Base-by-base conservation (phyloP, 768 basidiomycete species). In the Tricholoma terreum region DNA sequence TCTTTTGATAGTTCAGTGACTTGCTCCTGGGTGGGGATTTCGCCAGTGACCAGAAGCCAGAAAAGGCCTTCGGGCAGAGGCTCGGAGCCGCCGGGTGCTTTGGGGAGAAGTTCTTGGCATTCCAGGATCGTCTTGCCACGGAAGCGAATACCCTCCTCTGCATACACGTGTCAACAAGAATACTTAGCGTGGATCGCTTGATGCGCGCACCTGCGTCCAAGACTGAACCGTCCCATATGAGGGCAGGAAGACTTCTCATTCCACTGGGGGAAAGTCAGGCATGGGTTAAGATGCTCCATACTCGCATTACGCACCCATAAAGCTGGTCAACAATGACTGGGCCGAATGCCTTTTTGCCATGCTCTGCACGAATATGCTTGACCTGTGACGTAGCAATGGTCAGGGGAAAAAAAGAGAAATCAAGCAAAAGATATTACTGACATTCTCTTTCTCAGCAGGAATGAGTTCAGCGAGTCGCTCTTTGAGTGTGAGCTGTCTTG, bases 141-240 rank as follows among this genome's bases (percentile, higher is more conserved):
- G 87, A 98, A 98, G 63, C 96, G 92, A 68, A 98, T 98, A 57
- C 96, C 96, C 80, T 97, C 94, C 69, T 95, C 91, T 90, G 64
- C 7, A 60, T 34, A 43, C 52, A 31, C 7, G 14, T 9, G 55
- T 51, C 30, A 60, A 56, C 58, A 53, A 60, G 42, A n/a, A 48
- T 50, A 56, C 15, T 46, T 31, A 21, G 11, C 50, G 8, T 36
- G 36, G 58, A 43, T 31, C 49, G 43, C 34, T 10, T 14, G 50
- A 6, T 48, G 45, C 8, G 73, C 83, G 56, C 53, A 89, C 91
- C 89, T 54, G 96, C 84, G 70, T 98, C 96, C 61, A 98, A 86
- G 58, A 98, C 96, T 55, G 96, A 98, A 59, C 91, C 96, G 62
- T 98, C 96, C 96, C 96, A 98, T 65, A 98, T 93, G 64, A 98